phyloP scores from a whole-genome alignment of 139 green algal species.

The Asterochloris erici region DNA sequence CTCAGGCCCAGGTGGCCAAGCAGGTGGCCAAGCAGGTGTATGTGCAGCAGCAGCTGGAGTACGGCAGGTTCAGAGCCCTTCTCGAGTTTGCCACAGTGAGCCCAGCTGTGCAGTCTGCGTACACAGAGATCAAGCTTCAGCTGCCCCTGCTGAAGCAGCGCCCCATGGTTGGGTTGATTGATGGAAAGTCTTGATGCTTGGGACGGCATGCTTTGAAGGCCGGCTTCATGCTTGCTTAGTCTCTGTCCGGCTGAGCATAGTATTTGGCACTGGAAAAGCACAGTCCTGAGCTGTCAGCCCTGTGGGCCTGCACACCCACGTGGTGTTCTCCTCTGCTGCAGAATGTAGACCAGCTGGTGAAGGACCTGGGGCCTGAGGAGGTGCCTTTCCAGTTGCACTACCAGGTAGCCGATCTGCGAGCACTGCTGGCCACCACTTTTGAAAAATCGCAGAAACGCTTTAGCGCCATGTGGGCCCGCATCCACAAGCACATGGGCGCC shows the following conservation, averaged over 20 bases:
- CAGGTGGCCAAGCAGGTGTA: constrained; percentile 31
- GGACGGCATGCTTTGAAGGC: not conserved
- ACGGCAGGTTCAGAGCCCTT: constrained; percentile 35
- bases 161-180: not conserved
- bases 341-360: constrained; percentile 26
- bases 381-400: constrained; percentile 41
- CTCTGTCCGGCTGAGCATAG: not conserved
- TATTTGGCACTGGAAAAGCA: too few species aligned
- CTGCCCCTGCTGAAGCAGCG: not conserved
- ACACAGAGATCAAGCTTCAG: not conserved
- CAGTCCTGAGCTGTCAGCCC: not conserved
- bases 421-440: constrained; percentile 23
- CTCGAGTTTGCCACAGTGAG: constrained; percentile 39
- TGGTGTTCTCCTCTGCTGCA: not conserved
- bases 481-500: constrained; percentile 42
- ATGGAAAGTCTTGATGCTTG: not conserved
- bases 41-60: constrained; percentile 49
- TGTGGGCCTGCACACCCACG: not conserved
- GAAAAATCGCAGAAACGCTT: constrained; percentile 34
- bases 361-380: constrained; percentile 27
- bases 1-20: constrained; percentile 9
- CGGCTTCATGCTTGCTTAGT: not conserved
- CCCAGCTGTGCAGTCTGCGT: not conserved
- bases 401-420: constrained; percentile 24
- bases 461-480: constrained; percentile 21